Evolutionary conservation across 169 alveolate genomes (phyloP).

Genomic region (Eimeria necatrix): DNA sequence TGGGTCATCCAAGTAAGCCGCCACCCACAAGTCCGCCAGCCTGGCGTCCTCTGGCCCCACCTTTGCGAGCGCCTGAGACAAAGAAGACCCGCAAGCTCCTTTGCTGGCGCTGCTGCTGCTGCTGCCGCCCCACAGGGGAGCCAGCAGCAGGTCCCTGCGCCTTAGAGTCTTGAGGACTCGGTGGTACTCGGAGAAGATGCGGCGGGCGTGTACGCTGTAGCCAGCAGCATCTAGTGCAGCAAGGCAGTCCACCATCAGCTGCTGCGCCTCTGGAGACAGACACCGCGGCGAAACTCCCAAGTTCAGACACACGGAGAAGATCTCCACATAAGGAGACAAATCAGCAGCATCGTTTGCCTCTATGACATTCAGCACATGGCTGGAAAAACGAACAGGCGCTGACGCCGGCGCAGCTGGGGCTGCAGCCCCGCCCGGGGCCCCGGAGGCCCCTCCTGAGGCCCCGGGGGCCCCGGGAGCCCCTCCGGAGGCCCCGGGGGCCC

Average conservation of each 20-base stretch:
- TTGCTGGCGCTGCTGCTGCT: neutral
- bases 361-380: conserved; percentile 41
- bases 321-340: conserved; percentile 37
- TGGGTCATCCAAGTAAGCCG: neutral
- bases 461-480: conserved; percentile 1
- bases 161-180: neutral
- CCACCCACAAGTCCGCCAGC: conserved; percentile 30
- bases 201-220: conserved; percentile 38
- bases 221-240: neutral
- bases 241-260: conserved; percentile 11
- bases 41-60: conserved; percentile 27
- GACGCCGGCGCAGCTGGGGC: neutral
- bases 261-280: conserved; percentile 33
- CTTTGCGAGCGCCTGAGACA: neutral
- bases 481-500: neutral
- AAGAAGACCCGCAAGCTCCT: neutral
- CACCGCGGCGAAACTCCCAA: conserved; percentile 34
- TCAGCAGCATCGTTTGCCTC: conserved; percentile 46
- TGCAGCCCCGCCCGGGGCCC: neutral
- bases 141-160: neutral
- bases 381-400: neutral
- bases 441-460: neutral
- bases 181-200: neutral
- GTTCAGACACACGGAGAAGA: conserved; percentile 24
- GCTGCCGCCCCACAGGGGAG: conserved; percentile 19